Base-by-base conservation (phyloP, 1,284 basidiomycete genomes). In the Fistulina hepatica region DNA sequence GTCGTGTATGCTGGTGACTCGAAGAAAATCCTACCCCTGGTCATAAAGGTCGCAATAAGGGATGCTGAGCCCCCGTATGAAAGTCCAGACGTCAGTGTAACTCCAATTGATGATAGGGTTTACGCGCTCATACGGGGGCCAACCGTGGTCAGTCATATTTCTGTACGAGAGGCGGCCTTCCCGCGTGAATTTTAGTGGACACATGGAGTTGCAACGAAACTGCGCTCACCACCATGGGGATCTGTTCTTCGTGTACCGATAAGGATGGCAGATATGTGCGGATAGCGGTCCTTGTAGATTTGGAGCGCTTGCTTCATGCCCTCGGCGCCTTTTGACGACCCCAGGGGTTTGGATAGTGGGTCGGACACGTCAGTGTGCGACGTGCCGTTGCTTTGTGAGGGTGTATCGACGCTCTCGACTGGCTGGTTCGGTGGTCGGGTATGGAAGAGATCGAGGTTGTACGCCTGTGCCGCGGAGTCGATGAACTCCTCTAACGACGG, bases 71-170 rank as follows among this genome's bases (percentile, higher is more conserved):
- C 68, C 66, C 6, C 80, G 67, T 24, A 98, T 62, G 61, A 94
- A 98, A 1, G 65, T 61, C 95, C 95, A 98, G 2, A 98, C 76
- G 44, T 95, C 78, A 2, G 61, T 54, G 58, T 98, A 98, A 0
- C 75, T 67, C 94, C 94, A 98, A 54, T 97, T 82, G 35, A 98
- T 83, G 49, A 98, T 88, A 0, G 95, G 94, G 55, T 98, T 94
- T 20, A 98, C 77, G 15, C 94, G 77, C 53, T 93, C 81, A 43
- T 94, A 89, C 3, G 61, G 55, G 4, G 94, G 93, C 94, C 94
- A 98, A 37, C 72, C 82, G 0, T 72, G 60, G 58, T 97, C 92
- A 5, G 90, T 94, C 48, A 74, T 80, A 46, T 81, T 82, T 33
- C 78, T 70, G 46, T 76, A 71, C 0, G 75, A 69, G 31, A 94